Evolutionary conservation across 768 basidiomycete genomes (phyloP), one percentile per base, ranked within the genome.

Genomic region (Paxillus ammoniavirescens): DNA sequence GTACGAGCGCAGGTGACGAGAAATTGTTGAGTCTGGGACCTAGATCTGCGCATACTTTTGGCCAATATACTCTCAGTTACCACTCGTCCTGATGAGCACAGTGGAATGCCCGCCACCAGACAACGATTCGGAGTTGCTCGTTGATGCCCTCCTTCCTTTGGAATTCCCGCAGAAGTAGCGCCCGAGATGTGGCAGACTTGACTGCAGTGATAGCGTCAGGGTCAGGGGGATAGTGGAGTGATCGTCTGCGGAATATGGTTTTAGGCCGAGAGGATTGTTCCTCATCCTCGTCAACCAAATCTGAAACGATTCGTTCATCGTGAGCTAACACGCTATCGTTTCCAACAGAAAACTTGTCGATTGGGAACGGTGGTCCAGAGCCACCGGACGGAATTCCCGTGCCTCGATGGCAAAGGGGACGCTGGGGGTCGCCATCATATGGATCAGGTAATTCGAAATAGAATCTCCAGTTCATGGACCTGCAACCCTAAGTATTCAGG

Each of bases 161-260:
- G n/a, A n/a, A n/a, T n/a, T n/a, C n/a, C n/a, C n/a, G n/a, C n/a
- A n/a, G n/a, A n/a, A n/a, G n/a, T n/a, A n/a, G n/a, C n/a, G n/a
- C n/a, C n/a, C n/a, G n/a, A n/a, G n/a, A n/a, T n/a, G n/a, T n/a
- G n/a, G n/a, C n/a, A n/a, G n/a, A n/a, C n/a, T n/a, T n/a, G n/a
- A n/a, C n/a, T n/a, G 82, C 82, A 4, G 79, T 71, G 44, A 72
- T 73, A 13, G 76, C 61, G 47, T 78, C 75, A 10, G 65, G 67
- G 42, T 69, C 63, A 21, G 47, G 10, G 5, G 31, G 42, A 31
- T 38, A 8, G 4, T 30, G 26, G 4, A 33, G 21, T 23, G 36
- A 36, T 33, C 53, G 49, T 33, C 50, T 36, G 26, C 52, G 40
- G 23, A 61, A 55, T 5, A 64, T 31, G 3, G 35, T 5, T 4